Base-by-base conservation (phyloP, 768 basidiomycete genomes). In the Cyclocybe cylindracea region DNA sequence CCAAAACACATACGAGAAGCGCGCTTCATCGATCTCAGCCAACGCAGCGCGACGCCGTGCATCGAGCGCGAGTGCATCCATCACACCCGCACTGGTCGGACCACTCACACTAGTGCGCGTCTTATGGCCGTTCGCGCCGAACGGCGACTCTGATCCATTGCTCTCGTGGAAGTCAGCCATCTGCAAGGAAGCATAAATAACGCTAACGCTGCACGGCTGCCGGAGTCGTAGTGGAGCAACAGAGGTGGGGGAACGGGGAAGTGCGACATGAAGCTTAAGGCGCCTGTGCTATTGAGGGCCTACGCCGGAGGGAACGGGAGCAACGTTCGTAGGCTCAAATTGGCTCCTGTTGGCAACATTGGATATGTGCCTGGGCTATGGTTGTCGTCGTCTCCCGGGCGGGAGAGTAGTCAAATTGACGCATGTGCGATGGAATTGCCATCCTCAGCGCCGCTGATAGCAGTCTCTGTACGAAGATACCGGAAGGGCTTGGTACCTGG, bases 11-110 rank as follows among this genome's bases (percentile, higher is more conserved):
- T 66, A 90, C 88, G 86, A 86, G 71, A 95, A 95, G 39, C 76
- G 74, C 38, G 94, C 94, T 54, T 89, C 85, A 70, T 96, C 94
- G 54, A 96, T 82, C 67, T 95, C 91, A 10, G 86, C 80, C 38
- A 97, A 78, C 31, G 94, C 93, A 34, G 83, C 84, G 11, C 89
- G 80, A 55, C 94, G 84, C 44, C 85, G 82, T 65, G 88, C 83
- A 63, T 88, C 85, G 38, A 90, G 79, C n/a, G 64, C 64, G 48
- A 75, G 75, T 10, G 60, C 66, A 55, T 73, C 56, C 60, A 74
- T 54, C 32, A 10, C 18, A 29, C 63, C 66, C 38, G 46, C 19
- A 8, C 35, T 49, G 44, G 59, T 56, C 44, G 65, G 60, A 48
- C 67, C 60, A 14, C 66, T 60, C 6, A 74, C 72, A 32, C 61